A percentile compares a stretch with the other conserved stretches of the same genome.
phyloP scores from a whole-genome alignment of 768 basidiomycete genomes.

The Antrodiella citrinella region DNA sequence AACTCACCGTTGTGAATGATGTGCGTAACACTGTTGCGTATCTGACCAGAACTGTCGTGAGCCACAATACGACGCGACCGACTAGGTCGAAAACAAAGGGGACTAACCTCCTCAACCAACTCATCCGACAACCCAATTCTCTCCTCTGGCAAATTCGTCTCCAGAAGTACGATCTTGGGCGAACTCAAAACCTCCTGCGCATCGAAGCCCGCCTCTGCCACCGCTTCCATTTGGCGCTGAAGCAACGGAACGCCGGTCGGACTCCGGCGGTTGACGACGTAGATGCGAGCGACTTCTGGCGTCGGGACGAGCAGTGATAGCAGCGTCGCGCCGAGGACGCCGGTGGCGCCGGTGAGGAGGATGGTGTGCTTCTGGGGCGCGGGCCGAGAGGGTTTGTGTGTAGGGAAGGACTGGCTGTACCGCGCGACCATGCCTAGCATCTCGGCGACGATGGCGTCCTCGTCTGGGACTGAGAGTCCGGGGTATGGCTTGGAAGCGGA shows the following conservation, averaged over 20 bases:
- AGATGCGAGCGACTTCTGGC: conserved; percentile 10
- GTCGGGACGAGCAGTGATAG: conserved; percentile 6
- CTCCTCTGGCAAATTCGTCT: conserved; percentile 1
- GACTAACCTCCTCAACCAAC: conserved; percentile 19
- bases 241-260: background rate
- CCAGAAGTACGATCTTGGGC: conserved; percentile 3
- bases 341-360: conserved; percentile 19
- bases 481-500: too few relatives aligned
- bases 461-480: too few relatives aligned
- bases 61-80: background rate
- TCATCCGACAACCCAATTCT: conserved; percentile 19
- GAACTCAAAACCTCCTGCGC: conserved; percentile 4
- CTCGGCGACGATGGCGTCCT: background rate
- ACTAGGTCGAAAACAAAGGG: too few relatives aligned
- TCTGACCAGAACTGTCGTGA: background rate
- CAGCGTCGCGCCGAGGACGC: conserved; percentile 13
- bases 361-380: conserved; percentile 7
- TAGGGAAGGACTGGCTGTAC: conserved; percentile 3
- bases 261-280: conserved; percentile 11
- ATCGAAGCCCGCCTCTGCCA: conserved; percentile 8
- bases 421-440: conserved; percentile 6
- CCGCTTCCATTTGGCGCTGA: background rate
- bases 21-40: conserved; percentile 1
- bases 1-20: conserved; percentile 25
- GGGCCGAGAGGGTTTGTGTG: background rate